Evolutionary conservation across 73 alveolate genomes (phyloP), one percentile per base, ranked within the genome.

Genomic region (Tetrahymena elliotti): DNA sequence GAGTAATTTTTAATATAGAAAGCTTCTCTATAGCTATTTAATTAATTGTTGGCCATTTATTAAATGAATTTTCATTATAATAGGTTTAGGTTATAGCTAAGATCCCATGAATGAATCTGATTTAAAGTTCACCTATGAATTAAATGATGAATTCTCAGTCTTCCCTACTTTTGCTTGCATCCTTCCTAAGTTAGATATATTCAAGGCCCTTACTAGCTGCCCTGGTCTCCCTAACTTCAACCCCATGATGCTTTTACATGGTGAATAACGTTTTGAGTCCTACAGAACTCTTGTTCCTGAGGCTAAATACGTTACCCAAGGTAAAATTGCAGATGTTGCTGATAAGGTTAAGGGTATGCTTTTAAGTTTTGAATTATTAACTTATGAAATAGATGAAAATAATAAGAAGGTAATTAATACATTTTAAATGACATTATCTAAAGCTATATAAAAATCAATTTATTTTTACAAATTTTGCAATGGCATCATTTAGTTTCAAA

Each of bases 221-320:
- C 97, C 98, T 47, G 99, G 99, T 22, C 35, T 97, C 31, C 99
- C 99, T 35, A 95, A 95, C 83, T 97, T 98, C 94, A 97, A 98
- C 95, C 99, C 99, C 27, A 98, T 98, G 99, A 97, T 97, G 98
- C 96, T 98, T 31, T 96, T 98, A 24, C 98, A 98, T 95, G 99
- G 99, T 35, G 99, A 98, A 95, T 97, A 98, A 47, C 97, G 97
- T 83, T 52, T 97, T 22, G 95, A 96, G 35, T 34, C 96, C 16
- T 53, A 92, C 93, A 97, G 94, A 84, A 97, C 98, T 31, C 92
- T 97, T n/a, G 93, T 95, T 39, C 93, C 97, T n/a, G 97, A 96
- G 18, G 94, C 34, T 39, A 95, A 83, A 22, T 93, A 96, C 15
- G 96, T 93, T 18, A 88, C 97, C 13, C 94, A 68, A 39, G 97